Evolutionary conservation across 306 rosid species (phyloP), one percentile per base, ranked within the genome.

Genomic region (Cucumis cinereus): DNA sequence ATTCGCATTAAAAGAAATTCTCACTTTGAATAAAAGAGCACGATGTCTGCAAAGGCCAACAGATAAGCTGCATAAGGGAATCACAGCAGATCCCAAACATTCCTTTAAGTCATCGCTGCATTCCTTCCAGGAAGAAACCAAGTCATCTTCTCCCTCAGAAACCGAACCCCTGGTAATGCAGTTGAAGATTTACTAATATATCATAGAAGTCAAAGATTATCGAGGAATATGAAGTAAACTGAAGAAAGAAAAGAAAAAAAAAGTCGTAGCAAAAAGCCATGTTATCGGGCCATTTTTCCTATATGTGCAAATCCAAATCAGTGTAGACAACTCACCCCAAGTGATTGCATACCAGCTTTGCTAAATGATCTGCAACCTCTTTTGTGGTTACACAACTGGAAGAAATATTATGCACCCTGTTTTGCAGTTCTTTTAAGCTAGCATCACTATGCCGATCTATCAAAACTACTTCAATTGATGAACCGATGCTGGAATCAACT

Each of bases 21-120:
- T 91, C 88, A 94, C 99, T 85, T 95, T 95, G 86, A 95, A 95
- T 78, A 95, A 77, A 83, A 89, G 59, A 75, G 99, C 88, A 61
- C 99, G 99, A 83, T 95, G 99, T 83, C 97, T 89, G 86, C 99
- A 95, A 54, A 90, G 93, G 88, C 99, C 99, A 73, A 86, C 81
- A 35, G 98, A 88, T 72, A 95, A 85, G 86, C 96, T 92, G 82
- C 99, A 91, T 73, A 95, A 82, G 22, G 97, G 99, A 88, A 95
- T 81, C 80, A 94, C 99, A 73, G 92, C 89, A 81, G 97, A 92
- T 74, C 97, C 91, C 80, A 92, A 84, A 86, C 96, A 89, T 63
- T 89, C 90, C 85, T 89, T 95, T 74, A 90, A 84, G 74, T 92
- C 92, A 81, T 85, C 82, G 55, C 90, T 92, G 90, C 90, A 85